Evolutionary conservation across 345 rosid species (phyloP).

Genomic region (Boechera stricta): DNA sequence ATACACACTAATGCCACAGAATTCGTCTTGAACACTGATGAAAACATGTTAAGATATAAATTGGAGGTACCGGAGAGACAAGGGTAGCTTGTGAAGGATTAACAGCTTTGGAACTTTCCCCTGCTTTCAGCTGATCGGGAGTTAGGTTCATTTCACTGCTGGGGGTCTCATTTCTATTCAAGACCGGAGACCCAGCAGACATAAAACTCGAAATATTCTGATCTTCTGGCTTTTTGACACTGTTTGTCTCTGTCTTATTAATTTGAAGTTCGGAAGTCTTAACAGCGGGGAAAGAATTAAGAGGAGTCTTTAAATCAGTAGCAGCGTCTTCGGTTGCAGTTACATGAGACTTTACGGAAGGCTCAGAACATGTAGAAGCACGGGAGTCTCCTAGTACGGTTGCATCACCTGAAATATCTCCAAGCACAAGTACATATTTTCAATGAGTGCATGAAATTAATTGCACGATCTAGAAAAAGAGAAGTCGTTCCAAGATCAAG

Average conservation of each 20-base stretch:
- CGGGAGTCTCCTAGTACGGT: constrained; percentile 37
- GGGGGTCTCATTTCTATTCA: constrained; percentile 51
- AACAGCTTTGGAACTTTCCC: constrained; percentile 53
- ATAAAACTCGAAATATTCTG: constrained; percentile 45
- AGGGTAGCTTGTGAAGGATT: constrained; percentile 44
- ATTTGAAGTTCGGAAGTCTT: constrained; percentile 50
- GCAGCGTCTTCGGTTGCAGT: constrained; percentile 44
- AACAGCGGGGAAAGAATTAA: constrained; percentile 51
- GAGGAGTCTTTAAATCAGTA: constrained; percentile 52
- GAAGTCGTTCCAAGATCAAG: constrained; percentile 14
- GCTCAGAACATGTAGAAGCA: constrained; percentile 44
- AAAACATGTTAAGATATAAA: constrained; percentile 15
- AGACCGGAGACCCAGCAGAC: constrained; percentile 45
- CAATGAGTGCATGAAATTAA: constrained; percentile 7
- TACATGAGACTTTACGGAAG: constrained; percentile 43
- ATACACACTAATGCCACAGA: constrained; percentile 6
- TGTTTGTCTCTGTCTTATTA: constrained; percentile 47
- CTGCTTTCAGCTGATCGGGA: constrained; percentile 54
- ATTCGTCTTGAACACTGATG: constrained; percentile 8
- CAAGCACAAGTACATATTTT: constrained; percentile 12
- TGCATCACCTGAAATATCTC: constrained; percentile 43
- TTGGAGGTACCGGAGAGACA: constrained; percentile 52
- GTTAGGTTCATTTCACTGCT: constrained; percentile 61
- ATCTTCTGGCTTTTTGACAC: constrained; percentile 45
- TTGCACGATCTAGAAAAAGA: constrained; percentile 22